Evolutionary conservation across 164 flowering plant genomes (phyloP).

Genomic region (Cinnamomum micranthum): DNA sequence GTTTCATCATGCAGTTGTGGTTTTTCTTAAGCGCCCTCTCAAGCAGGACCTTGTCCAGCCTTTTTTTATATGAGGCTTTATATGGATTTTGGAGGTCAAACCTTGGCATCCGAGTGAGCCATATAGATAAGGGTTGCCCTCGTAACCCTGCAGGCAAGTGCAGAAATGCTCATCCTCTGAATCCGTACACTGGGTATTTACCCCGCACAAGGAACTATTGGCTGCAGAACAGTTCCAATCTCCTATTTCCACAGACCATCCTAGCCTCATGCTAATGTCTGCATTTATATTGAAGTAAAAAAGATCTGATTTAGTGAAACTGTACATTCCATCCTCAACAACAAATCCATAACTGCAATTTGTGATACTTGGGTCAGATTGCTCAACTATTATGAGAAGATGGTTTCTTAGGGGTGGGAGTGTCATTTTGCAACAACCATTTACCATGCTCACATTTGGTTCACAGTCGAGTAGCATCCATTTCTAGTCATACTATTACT

Average conservation of each 20-base stretch:
- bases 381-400: background rate
- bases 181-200: conserved; percentile 24
- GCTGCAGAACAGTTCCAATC: conserved; percentile 17
- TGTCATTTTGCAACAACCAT: conserved; percentile 6
- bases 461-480: background rate
- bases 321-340: conserved; percentile 5
- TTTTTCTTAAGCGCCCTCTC: no score
- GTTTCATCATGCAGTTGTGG: no score
- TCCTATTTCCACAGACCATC: conserved; percentile 36
- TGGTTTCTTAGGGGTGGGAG: background rate
- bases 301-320: background rate
- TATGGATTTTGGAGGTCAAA: background rate
- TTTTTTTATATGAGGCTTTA: no score
- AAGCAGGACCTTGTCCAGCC: no score
- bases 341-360: conserved; percentile 10
- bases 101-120: conserved; percentile 6
- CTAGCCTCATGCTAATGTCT: conserved; percentile 21
- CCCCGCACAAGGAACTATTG: conserved; percentile 16
- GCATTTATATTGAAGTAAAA: background rate
- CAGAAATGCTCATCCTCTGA: conserved; percentile 41
- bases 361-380: background rate
- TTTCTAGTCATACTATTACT: background rate
- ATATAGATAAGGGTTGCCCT: conserved; percentile 49
- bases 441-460: background rate
- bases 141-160: conserved; percentile 36